Evolutionary conservation across 1,139 yeast species (phyloP).

Genomic region (Nakaseomyces delphensis): DNA sequence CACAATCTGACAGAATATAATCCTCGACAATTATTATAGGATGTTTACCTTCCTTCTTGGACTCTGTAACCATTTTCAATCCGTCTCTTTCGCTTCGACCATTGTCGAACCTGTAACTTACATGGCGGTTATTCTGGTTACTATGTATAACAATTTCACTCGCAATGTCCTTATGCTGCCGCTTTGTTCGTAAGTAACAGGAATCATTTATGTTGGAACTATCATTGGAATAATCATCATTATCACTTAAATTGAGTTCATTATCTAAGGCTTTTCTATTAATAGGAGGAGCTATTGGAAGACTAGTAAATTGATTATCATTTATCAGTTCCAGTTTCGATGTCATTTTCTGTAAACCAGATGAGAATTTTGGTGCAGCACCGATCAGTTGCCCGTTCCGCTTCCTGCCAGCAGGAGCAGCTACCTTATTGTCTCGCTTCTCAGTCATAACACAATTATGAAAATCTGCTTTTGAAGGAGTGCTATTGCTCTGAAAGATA

Average conservation of each 20-base stretch:
- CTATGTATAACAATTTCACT: constrained; percentile 22
- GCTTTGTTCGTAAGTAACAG: constrained; percentile 7
- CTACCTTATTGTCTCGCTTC: constrained; percentile 10
- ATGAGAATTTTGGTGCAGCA: constrained; percentile 21
- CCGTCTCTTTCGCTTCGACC: constrained; percentile 6
- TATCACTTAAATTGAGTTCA: constrained; percentile 6
- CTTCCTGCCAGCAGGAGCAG: constrained; percentile 14
- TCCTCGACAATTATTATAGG: constrained; percentile 28
- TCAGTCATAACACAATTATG: background rate
- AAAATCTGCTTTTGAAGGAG: constrained; percentile 19
- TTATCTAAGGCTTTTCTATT: constrained; percentile 4
- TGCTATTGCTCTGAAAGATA: constrained; percentile 26
- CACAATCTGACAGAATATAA: constrained; percentile 14
- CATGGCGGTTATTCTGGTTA: constrained; percentile 17
- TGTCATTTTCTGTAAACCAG: constrained; percentile 17
- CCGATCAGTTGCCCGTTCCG: constrained; percentile 23
- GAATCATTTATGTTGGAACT: background rate
- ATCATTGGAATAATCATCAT: constrained; percentile 7
- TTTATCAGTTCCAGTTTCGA: constrained; percentile 29
- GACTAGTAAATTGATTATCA: constrained; percentile 23
- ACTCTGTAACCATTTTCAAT: background rate
- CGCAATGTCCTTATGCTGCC: constrained; percentile 11
- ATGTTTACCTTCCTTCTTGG: constrained; percentile 10
- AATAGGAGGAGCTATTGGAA: constrained; percentile 27
- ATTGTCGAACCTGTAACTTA: constrained; percentile 14